Conservation (phyloP, 2,329 filamentous ascomycete species). For the Hypoxylon sp. region DNA sequence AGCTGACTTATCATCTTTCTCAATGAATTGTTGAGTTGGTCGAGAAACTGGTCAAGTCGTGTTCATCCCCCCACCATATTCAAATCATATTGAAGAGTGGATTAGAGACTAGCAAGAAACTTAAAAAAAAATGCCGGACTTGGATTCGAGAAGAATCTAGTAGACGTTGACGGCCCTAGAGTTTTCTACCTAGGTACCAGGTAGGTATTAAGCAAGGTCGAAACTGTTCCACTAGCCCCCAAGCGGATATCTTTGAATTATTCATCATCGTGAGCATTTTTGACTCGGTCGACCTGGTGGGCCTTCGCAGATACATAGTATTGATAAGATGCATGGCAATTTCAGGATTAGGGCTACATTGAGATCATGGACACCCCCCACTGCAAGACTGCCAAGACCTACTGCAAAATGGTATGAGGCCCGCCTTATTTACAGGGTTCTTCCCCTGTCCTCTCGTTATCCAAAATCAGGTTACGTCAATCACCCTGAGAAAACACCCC, state of each 20-base stretch:
- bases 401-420: neutral
- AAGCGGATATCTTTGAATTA: conserved; percentile 15
- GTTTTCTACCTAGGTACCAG: too few species aligned
- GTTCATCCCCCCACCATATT: conserved; percentile 12
- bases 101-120: neutral
- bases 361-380: conserved; percentile 17
- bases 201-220: neutral
- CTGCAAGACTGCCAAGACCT: neutral
- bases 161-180: neutral
- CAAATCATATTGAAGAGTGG: conserved; percentile 11
- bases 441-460: conserved; percentile 35
- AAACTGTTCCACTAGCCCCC: neutral
- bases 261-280: conserved; percentile 30
- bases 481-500: conserved; percentile 32
- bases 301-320: conserved; percentile 23
- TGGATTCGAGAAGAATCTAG: neutral
- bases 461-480: conserved; percentile 45
- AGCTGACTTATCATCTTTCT: conserved; percentile 22
- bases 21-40: neutral
- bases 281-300: conserved; percentile 22
- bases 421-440: conserved; percentile 22
- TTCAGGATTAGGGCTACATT: neutral
- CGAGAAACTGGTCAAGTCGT: conserved; percentile 1
- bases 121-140: neutral
- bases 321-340: conserved; percentile 15